Base-by-base conservation (phyloP, 2,329 filamentous ascomycete genomes). In the Exophiala aquamarina region DNA sequence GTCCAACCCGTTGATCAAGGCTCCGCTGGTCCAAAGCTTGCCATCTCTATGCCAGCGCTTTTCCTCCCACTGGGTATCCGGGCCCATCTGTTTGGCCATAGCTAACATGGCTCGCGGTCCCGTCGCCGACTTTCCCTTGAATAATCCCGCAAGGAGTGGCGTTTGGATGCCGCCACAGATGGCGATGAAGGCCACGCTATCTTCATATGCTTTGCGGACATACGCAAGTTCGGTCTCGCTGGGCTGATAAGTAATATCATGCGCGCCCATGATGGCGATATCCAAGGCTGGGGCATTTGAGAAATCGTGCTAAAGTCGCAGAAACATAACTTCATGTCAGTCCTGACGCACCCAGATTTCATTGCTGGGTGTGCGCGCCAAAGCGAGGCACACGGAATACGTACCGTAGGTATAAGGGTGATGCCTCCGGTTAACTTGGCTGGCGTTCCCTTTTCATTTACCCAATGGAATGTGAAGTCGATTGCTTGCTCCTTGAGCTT, bases 11-110 rank as follows among this genome's bases (percentile, higher is more conserved):
- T 66, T 66, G 29, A 63, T 32, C 50, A 66, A 41, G 14, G 62
- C 54, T 4, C 64, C 64, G 37, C 59, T 63, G 3, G 61, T 65
- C 64, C 64, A 66, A 14, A 66, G 15, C 47, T 65, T 64, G 3
- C 63, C 64, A 47, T 65, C 63, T 1, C 54, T 45, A 8, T 53
- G 50, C 45, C 55, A 62, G 1, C 63, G 57, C 49, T 60, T 60
- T 26, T 49, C 55, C 10, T 49, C 47, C 45, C 45, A 55, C 13
- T 50, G 31, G 9, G 47, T 44, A n/a, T 55, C 44, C 10, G 52
- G 46, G 10, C 15, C 21, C 2, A 39, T 26, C 23, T 47, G 18
- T 6, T 43, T 45, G 11, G 52, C 21, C 17, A 50, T 31, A 3
- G 37, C 31, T 14, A 57, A 29, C 18, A 57, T 11, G 17, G 43